These are phyloP conservation scores for Sequoiadendron giganteum DNA, from an alignment of 75 land plant species.

Conservation along the genomic window DNA sequence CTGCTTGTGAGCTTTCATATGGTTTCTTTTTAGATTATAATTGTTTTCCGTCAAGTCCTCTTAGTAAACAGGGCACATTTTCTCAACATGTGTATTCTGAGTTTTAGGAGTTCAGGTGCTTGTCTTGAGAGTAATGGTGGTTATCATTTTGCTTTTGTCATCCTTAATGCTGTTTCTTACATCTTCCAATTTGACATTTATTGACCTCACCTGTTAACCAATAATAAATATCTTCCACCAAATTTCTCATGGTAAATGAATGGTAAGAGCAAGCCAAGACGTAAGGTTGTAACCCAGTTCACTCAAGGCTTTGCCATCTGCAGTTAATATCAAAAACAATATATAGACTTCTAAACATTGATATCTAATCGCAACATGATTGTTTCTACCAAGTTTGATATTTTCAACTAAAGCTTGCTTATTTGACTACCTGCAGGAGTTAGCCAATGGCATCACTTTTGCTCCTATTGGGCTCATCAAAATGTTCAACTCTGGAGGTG, in stretches of 20 bases:
- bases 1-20: too few species aligned
- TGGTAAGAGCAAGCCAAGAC: too few species aligned
- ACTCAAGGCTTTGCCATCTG: too few species aligned
- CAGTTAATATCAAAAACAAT: not conserved
- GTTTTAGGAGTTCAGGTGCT: not conserved
- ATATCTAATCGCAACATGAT: too few species aligned
- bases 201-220: not conserved
- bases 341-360: not conserved
- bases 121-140: not conserved
- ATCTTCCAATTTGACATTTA: not conserved
- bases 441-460: conserved; percentile 44
- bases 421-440: conserved; percentile 22
- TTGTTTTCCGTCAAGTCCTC: too few species aligned
- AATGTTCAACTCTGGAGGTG: conserved; percentile 93
- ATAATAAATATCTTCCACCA: not conserved
- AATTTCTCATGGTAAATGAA: not conserved
- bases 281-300: too few species aligned
- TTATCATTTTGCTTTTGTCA: not conserved
- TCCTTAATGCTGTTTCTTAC: not conserved
- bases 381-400: too few species aligned
- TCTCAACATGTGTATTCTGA: too few species aligned
- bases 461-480: conserved; percentile 82
- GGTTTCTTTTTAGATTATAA: too few species aligned
- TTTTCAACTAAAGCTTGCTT: not conserved
- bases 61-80: too few species aligned